Evolutionary conservation across 805 yeast genomes (phyloP).

Genomic region (Candida berthetii): DNA sequence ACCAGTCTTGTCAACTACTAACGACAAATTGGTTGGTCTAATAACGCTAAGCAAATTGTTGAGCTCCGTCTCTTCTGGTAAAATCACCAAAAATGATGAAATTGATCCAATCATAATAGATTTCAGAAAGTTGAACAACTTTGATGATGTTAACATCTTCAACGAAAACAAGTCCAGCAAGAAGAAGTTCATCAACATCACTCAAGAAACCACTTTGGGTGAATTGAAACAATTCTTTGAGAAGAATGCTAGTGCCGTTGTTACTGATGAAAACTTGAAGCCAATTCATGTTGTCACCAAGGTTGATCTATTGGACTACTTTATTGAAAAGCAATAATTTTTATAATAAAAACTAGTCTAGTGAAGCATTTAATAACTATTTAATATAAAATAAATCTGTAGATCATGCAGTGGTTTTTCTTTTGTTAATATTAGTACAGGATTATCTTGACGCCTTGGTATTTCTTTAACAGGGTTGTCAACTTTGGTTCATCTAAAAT

Average conservation of each 20-base stretch:
- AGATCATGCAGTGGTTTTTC: too few relatives aligned
- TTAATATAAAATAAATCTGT: too few relatives aligned
- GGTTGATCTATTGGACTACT: conserved; percentile 67
- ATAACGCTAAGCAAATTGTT: conserved; percentile 71
- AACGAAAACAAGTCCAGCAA: conserved; percentile 56
- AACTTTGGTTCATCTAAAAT: conserved; percentile 19
- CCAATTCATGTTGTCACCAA: conserved; percentile 85
- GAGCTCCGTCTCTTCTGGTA: conserved; percentile 57
- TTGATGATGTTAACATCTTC: conserved; percentile 51
- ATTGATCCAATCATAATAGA: conserved; percentile 61
- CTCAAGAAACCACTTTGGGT: conserved; percentile 55
- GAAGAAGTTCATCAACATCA: conserved; percentile 62
- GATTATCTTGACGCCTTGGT: conserved; percentile 18
- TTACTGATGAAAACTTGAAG: conserved; percentile 62
- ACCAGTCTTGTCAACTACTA: conserved; percentile 55
- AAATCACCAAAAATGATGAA: conserved; percentile 47
- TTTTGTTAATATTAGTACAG: conserved; percentile 5
- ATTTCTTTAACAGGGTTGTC: conserved; percentile 15
- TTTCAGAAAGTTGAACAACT: conserved; percentile 64
- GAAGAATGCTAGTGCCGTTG: conserved; percentile 77
- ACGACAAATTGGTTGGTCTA: conserved; percentile 59
- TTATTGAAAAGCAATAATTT: conserved; percentile 13
- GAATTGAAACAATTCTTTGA: conserved; percentile 77
- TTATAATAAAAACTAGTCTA: too few relatives aligned
- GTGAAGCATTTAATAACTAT: too few relatives aligned